Conservation (phyloP, 495 filamentous ascomycete genomes). For the Annulohypoxylon bovei region DNA sequence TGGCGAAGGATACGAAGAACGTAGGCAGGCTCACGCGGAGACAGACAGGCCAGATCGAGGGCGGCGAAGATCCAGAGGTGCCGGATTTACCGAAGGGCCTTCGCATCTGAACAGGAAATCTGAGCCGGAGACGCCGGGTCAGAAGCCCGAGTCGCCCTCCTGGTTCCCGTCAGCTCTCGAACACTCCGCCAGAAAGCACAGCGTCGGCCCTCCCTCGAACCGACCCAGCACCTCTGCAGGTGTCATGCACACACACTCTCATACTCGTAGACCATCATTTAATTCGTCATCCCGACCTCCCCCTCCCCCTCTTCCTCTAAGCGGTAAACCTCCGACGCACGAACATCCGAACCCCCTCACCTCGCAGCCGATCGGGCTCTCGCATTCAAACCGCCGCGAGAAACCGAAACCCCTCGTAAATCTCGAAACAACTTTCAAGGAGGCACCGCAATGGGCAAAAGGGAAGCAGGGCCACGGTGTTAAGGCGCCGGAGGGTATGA, state of each 20-base stretch:
- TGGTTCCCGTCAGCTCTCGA: conserved; percentile 61
- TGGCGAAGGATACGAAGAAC: conserved; percentile 54
- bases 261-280: conserved; percentile 33
- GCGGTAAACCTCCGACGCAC: conserved; percentile 1
- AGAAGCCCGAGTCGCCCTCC: conserved; percentile 39
- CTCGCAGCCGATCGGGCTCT: conserved; percentile 31
- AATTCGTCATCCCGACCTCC: conserved; percentile 34
- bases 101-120: conserved; percentile 57
- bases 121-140: conserved; percentile 17
- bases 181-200: conserved; percentile 51
- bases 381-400: conserved; percentile 38
- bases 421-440: conserved; percentile 76
- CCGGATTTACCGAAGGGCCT: conserved; percentile 61
- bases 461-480: conserved; percentile 74
- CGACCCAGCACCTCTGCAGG: conserved; percentile 37
- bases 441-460: conserved; percentile 73
- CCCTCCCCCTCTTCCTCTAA: conserved; percentile 30
- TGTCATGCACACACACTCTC: conserved; percentile 20
- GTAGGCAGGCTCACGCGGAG: conserved; percentile 46
- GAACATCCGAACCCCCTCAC: conserved; percentile 32
- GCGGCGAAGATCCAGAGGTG: conserved; percentile 33
- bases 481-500: conserved; percentile 64
- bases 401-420: conserved; percentile 71
- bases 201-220: conserved; percentile 14
- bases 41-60: conserved; percentile 35